Conservation (phyloP, 225 moss, liverwort and hornwort genomes). For the Physcomitrellopsis africana region DNA sequence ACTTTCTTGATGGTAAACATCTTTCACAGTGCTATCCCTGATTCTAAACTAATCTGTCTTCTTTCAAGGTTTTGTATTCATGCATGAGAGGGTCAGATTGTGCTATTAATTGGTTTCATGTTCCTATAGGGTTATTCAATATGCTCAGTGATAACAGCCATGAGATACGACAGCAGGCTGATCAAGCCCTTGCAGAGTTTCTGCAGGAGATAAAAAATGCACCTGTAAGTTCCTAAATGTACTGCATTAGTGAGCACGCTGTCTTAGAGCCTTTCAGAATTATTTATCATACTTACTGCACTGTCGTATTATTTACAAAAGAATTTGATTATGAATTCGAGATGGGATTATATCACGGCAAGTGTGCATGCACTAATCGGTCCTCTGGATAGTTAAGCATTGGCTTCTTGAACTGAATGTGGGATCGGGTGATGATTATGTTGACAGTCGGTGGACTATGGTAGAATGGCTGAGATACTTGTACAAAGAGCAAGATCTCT, state of each 20-base stretch:
- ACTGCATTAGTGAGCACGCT: not conserved
- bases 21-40: not conserved
- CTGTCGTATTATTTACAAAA: not conserved
- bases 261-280: not conserved
- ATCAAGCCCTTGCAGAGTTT: constrained; percentile 89
- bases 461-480: constrained; percentile 92
- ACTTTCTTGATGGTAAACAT: constrained; percentile 64
- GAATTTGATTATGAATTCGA: not conserved
- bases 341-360: not conserved
- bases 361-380: not conserved
- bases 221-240: constrained; percentile 55
- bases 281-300: constrained; percentile 10
- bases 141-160: constrained; percentile 92
- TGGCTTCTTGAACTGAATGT: constrained; percentile 23
- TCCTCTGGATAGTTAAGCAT: constrained; percentile 9
- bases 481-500: constrained; percentile 84
- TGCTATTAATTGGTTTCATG: not conserved
- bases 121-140: constrained; percentile 79
- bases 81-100: constrained; percentile 10
- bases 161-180: constrained; percentile 92
- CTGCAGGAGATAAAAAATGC: constrained; percentile 91
- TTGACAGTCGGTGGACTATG: constrained; percentile 92
- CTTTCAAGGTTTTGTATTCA: not conserved
- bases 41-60: not conserved
- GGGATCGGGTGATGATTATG: constrained; percentile 28